Conservation (phyloP, 164 flowering plant genomes). For the Piper betle region DNA sequence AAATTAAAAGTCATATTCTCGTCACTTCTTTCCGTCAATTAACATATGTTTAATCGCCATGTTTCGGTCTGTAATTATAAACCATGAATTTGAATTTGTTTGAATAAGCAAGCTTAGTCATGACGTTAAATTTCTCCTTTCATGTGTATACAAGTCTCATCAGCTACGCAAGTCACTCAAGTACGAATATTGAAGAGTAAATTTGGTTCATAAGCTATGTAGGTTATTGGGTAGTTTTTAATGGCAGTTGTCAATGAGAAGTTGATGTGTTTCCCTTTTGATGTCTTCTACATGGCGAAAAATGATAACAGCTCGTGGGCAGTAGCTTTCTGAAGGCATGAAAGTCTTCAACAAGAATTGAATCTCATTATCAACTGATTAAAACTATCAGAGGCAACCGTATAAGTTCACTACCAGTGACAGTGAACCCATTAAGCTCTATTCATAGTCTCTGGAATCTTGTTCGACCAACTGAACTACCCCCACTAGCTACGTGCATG, state of each 20-base stretch:
- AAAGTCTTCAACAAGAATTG: slow-evolving; percentile 1
- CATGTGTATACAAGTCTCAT: too few species aligned
- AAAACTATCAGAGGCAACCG: background rate
- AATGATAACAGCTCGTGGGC: slow-evolving; percentile 3
- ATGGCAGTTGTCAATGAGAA: background rate
- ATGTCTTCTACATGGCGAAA: background rate
- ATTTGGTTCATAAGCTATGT: background rate
- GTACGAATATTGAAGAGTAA: too few species aligned
- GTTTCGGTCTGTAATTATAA: too few species aligned
- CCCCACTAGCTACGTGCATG: background rate
- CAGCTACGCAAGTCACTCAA: too few species aligned
- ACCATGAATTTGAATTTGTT: too few species aligned
- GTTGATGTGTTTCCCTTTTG: slow-evolving; percentile 1
- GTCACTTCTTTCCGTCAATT: too few species aligned
- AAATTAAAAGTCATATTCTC: too few species aligned
- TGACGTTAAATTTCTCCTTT: too few species aligned
- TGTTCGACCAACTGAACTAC: slow-evolving; percentile 3
- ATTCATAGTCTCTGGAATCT: background rate
- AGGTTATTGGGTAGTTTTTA: background rate
- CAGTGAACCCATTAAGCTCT: background rate
- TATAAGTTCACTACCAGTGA: background rate
- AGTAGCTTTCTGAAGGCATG: slow-evolving; percentile 4
- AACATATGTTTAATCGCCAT: too few species aligned
- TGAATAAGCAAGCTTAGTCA: too few species aligned
- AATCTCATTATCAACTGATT: background rate